Evolutionary conservation across 257 asterid genomes (phyloP).

Genomic region (Nicotiana benthamiana): DNA sequence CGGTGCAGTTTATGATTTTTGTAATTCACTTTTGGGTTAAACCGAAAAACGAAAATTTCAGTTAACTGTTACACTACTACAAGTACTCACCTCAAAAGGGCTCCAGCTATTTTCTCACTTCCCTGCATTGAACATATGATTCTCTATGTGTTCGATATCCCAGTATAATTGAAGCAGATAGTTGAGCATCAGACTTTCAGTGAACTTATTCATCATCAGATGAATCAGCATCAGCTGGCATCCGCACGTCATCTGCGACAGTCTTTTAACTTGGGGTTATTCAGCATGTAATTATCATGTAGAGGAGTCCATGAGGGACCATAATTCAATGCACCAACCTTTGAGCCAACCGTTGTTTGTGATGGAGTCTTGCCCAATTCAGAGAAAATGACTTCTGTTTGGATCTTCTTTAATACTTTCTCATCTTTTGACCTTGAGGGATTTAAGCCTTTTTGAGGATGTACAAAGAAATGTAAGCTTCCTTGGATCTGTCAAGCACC

Average conservation of each 20-base stretch:
- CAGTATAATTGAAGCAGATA: not conserved
- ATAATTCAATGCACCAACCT: slow-evolving; percentile 45
- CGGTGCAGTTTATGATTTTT: no score
- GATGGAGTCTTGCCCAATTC: slow-evolving; percentile 65
- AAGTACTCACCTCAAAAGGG: no score
- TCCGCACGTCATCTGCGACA: slow-evolving; percentile 37
- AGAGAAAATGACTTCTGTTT: slow-evolving; percentile 85
- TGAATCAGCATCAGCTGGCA: slow-evolving; percentile 40
- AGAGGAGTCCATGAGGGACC: slow-evolving; percentile 83
- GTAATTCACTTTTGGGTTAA: no score
- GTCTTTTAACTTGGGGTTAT: slow-evolving; percentile 74
- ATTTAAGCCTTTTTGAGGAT: slow-evolving; percentile 84
- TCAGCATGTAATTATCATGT: slow-evolving; percentile 84
- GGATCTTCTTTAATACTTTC: slow-evolving; percentile 67
- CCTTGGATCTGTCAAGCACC: no score
- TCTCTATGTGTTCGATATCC: not conserved
- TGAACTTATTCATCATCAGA: slow-evolving; percentile 44
- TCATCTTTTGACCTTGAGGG: slow-evolving; percentile 71
- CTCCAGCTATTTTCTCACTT: not conserved
- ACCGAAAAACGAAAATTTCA: no score
- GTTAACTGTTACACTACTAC: no score
- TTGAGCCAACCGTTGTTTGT: slow-evolving; percentile 29
- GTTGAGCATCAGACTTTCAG: not conserved
- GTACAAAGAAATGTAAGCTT: not conserved
- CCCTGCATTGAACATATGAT: not conserved